Evolutionary conservation across 2,329 filamentous ascomycete genomes (phyloP), one percentile per base, ranked within the genome.

Genomic region (Trichoderma citrinoviride): DNA sequence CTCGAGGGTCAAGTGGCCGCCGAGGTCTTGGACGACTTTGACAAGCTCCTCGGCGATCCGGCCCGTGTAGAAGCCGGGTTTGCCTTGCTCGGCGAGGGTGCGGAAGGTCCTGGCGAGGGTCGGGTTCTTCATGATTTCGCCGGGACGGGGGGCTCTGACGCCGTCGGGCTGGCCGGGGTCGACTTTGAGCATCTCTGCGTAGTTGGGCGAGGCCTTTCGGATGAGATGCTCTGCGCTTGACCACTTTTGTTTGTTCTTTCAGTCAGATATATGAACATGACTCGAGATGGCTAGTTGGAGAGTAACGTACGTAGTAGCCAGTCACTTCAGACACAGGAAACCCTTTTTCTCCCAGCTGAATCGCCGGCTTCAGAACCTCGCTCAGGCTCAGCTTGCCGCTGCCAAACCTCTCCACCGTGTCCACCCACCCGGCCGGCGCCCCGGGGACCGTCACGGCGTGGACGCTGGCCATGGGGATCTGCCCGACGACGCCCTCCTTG

Each of bases 401-500:
- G 17, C 95, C 95, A 73, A 98, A 97, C 61, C 86, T 87, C 77
- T 93, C 89, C 1, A 97, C 83, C 0, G 90, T 89, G 76, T 99
- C 95, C 25, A 91, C 88, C 95, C 95, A 99, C 0, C 94, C 95
- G 0, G 93, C 95, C 0, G 95, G 87, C 1, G 95, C 93, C 6
- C 95, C 95, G 0, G 95, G 95, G 0, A 95, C 89, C 1, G 93
- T 97, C 1, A 92, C 91, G 10, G 93, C 84, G 73, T 96, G 90
- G 15, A 91, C 88, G 73, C 89, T 94, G 40, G 79, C 77, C 79
- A 90, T 86, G 17, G 93, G 93, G 37, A 97, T 93, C 49, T 80
- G 79, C 1, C 80, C 82, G 1, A 73, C 70, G 44, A 85, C 77
- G 14, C 83, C 86, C 7, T 86, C 83, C 1, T 83, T 80, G 15